Conservation (phyloP, 2,329 filamentous ascomycete genomes). For the Aspergillus awamori region DNA sequence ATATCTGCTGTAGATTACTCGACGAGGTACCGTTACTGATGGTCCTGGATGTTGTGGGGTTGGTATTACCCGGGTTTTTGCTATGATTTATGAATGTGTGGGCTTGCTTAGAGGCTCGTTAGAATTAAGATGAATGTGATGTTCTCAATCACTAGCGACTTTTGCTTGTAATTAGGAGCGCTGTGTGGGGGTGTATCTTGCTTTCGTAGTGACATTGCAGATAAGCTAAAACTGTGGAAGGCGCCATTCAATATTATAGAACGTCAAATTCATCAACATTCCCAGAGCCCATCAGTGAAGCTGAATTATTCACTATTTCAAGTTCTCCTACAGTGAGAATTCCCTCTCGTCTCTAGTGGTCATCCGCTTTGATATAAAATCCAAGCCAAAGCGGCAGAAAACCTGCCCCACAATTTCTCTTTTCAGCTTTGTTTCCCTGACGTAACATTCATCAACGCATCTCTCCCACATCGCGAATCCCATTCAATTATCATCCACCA, state of each 20-base stretch:
- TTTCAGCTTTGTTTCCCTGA: constrained; percentile 19
- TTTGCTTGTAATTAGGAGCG: too few species aligned
- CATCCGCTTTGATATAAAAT: neutral
- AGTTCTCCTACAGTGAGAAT: neutral
- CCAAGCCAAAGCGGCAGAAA: constrained; percentile 1
- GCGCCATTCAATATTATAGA: too few species aligned
- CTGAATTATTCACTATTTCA: too few species aligned
- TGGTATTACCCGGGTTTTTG: neutral
- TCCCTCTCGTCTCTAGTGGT: too few species aligned
- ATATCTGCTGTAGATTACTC: constrained; percentile 55
- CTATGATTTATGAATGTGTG: constrained; percentile 10
- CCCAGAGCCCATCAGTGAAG: too few species aligned
- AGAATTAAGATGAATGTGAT: neutral
- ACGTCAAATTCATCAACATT: too few species aligned
- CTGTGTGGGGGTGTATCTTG: too few species aligned
- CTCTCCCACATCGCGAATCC: constrained; percentile 2
- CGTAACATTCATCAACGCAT: constrained; percentile 22
- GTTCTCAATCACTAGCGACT: neutral
- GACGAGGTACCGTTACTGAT: constrained; percentile 68
- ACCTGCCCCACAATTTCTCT: constrained; percentile 23
- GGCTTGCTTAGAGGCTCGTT: neutral
- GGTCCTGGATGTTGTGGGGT: neutral
- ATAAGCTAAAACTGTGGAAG: too few species aligned
- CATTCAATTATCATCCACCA: constrained; percentile 5
- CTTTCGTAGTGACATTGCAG: too few species aligned